phyloP scores from a whole-genome alignment of 2,329 filamentous ascomycete genomes.

The Cladophialophora carrionii region DNA sequence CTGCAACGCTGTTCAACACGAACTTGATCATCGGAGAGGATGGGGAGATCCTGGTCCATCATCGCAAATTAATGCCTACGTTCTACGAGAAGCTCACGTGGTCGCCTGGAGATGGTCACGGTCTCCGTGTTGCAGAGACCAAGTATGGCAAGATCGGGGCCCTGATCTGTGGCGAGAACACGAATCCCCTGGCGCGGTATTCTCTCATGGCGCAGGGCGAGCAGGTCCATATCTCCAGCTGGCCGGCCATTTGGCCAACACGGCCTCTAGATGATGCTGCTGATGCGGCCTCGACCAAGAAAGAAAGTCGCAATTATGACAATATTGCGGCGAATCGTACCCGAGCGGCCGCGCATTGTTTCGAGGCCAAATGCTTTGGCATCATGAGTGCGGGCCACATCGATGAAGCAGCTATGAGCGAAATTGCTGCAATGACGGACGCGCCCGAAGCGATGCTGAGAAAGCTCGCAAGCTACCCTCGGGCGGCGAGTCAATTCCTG shows the following conservation, averaged over 20 bases:
- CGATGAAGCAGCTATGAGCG: constrained; percentile 47
- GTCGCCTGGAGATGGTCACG: constrained; percentile 57
- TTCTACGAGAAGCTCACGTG: constrained; percentile 63
- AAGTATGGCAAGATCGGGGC: constrained; percentile 53
- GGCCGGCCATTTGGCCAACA: constrained; percentile 61
- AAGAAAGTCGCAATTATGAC: constrained; percentile 52
- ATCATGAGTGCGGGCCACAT: constrained; percentile 55
- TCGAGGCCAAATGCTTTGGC: constrained; percentile 62
- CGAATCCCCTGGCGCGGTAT: constrained; percentile 60
- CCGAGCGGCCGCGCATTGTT: constrained; percentile 59
- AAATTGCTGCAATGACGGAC: constrained; percentile 41
- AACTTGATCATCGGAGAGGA: constrained; percentile 53
- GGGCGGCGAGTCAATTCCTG: constrained; percentile 56
- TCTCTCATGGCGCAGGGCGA: constrained; percentile 59
- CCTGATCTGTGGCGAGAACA: constrained; percentile 63
- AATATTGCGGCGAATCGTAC: constrained; percentile 59
- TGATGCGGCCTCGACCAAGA: constrained; percentile 13
- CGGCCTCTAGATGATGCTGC: constrained; percentile 33
- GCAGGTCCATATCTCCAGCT: constrained; percentile 59
- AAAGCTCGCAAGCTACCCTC: constrained; percentile 47
- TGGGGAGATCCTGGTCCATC: constrained; percentile 56
- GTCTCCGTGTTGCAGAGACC: constrained; percentile 54
- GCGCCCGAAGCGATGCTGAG: constrained; percentile 36
- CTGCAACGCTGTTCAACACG: constrained; percentile 57
- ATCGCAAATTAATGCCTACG: constrained; percentile 60